These are phyloP conservation scores for Alternaria arbusti DNA, from an alignment of 2,329 filamentous ascomycete genomes.

Conservation along the genomic window DNA sequence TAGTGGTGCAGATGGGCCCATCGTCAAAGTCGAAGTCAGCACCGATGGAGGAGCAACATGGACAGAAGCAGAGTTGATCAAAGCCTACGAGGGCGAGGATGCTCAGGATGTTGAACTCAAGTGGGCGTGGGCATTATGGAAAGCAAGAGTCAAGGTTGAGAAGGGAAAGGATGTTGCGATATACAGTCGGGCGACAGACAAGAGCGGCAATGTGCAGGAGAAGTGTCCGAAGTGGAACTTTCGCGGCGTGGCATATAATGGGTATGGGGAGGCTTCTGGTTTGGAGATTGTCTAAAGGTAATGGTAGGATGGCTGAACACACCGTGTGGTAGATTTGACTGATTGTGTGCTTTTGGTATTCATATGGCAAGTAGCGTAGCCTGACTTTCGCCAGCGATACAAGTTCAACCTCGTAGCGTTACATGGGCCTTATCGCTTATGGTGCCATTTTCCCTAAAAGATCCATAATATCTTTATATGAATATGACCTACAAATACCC, in stretches of 20 bases:
- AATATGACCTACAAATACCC: neutral
- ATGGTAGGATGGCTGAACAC: neutral
- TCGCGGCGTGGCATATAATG: constrained; percentile 66
- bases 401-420: neutral
- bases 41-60: constrained; percentile 58
- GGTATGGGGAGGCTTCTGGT: constrained; percentile 61
- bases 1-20: constrained; percentile 59
- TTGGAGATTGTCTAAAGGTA: constrained; percentile 51
- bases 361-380: neutral
- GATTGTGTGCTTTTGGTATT: neutral
- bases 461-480: neutral
- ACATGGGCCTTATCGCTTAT: neutral
- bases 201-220: constrained; percentile 59
- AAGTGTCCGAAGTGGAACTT: constrained; percentile 62
- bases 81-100: constrained; percentile 19
- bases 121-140: constrained; percentile 66
- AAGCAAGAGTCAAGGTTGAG: constrained; percentile 51
- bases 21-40: constrained; percentile 61
- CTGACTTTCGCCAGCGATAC: neutral
- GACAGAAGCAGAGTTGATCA: constrained; percentile 54
- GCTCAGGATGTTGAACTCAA: constrained; percentile 46
- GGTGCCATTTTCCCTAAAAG: neutral
- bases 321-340: no score
- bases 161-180: constrained; percentile 53
- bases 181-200: constrained; percentile 63